Percentiles rank a stretch among this genome's conserved stretches.
These are phyloP conservation scores for Scenedesmus sp. DNA, from an alignment of 163 green algal species.

Conservation along the genomic window DNA sequence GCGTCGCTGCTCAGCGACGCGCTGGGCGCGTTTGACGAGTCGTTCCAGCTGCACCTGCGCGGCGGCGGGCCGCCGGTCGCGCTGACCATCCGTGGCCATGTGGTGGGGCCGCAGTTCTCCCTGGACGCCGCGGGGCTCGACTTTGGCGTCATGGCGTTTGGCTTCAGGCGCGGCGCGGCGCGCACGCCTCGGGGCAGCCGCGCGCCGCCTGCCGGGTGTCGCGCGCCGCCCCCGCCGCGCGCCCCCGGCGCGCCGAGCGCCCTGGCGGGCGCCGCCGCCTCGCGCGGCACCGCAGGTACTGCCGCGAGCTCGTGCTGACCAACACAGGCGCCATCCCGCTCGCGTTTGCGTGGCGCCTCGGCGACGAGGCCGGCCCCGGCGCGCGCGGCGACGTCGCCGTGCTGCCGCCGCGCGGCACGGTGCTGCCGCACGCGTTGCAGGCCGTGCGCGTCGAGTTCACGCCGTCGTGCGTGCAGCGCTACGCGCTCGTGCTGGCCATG, in stretches of 20 bases:
- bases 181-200: too few species aligned
- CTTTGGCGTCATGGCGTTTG: constrained; percentile 76
- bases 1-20: constrained; percentile 71
- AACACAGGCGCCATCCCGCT: constrained; percentile 85
- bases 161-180: constrained; percentile 78
- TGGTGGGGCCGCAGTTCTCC: constrained; percentile 74
- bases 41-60: constrained; percentile 49
- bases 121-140: constrained; percentile 69
- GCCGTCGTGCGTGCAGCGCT: constrained; percentile 55
- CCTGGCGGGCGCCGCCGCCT: too few species aligned
- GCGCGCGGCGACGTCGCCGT: constrained; percentile 23
- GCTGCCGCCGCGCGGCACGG: constrained; percentile 62
- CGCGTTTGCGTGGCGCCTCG: constrained; percentile 67
- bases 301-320: constrained; percentile 66
- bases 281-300: constrained; percentile 75
- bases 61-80: constrained; percentile 58
- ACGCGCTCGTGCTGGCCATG: constrained; percentile 65
- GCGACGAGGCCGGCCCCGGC: constrained; percentile 49
- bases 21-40: constrained; percentile 77
- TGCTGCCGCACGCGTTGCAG: constrained; percentile 69
- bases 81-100: constrained; percentile 75
- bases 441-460: constrained; percentile 71
- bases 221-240: too few species aligned
- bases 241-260: too few species aligned
- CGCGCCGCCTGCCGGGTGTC: neutral